These are phyloP conservation scores for Malus hybrid DNA, from an alignment of 331 rosid species.

Conservation along the genomic window DNA sequence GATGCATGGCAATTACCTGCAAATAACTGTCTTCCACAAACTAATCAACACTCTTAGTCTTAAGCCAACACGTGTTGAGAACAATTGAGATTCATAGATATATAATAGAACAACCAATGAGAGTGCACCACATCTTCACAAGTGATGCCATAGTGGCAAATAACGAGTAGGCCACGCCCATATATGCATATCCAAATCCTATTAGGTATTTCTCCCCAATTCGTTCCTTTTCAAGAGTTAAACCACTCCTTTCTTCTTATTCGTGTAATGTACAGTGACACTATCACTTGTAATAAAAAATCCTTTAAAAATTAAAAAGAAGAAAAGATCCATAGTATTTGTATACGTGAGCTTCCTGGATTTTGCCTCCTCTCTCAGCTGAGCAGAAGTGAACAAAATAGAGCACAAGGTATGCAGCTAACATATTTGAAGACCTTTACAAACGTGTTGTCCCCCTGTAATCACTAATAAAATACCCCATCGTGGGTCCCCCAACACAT, in stretches of 20 bases:
- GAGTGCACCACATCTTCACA: background rate
- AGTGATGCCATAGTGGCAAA: background rate
- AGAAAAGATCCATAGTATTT: background rate
- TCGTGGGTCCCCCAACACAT: no score
- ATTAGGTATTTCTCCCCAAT: no score
- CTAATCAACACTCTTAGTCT: background rate
- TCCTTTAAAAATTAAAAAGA: no score
- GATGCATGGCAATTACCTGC: background rate
- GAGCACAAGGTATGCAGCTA: slow-evolving; percentile 27
- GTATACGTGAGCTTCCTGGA: background rate
- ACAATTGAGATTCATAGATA: background rate
- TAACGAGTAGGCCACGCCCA: background rate
- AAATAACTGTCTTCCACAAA: background rate
- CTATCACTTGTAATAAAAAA: no score
- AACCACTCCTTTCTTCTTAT: no score
- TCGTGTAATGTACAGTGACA: no score
- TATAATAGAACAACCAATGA: background rate
- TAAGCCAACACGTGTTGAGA: background rate
- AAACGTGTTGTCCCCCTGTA: slow-evolving; percentile 6
- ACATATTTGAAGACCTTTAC: background rate
- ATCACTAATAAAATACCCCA: no score
- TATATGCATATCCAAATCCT: background rate
- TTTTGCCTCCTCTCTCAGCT: no score
- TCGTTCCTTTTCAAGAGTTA: no score
- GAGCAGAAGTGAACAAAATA: background rate